Conservation (phyloP, 768 basidiomycete genomes). For the Amanita subjunquillea region DNA sequence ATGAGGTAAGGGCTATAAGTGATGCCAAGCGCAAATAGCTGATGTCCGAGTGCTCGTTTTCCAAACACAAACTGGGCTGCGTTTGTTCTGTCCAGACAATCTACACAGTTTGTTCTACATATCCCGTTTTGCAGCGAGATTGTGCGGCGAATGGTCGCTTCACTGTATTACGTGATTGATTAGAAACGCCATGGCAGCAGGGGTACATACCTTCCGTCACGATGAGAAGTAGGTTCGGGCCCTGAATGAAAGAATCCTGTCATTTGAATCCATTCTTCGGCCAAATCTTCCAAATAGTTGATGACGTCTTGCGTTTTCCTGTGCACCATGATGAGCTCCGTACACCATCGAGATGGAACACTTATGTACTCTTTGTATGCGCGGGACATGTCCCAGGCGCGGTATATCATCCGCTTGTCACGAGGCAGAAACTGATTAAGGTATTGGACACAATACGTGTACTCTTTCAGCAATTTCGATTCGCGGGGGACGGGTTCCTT, state of each 20-base stretch:
- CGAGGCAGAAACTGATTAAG: constrained; percentile 91
- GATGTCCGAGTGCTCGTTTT: constrained; percentile 89
- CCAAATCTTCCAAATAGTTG: constrained; percentile 88
- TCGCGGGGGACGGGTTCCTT: constrained; percentile 74
- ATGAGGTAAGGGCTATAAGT: constrained; percentile 76
- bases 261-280: constrained; percentile 84
- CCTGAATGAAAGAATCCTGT: constrained; percentile 97
- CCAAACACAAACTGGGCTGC: constrained; percentile 96
- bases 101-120: constrained; percentile 91
- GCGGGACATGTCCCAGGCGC: constrained; percentile 93
- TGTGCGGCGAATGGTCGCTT: constrained; percentile 42
- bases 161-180: constrained; percentile 12
- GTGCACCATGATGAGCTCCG: not conserved
- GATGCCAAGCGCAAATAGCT: constrained; percentile 89
- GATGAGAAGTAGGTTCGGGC: constrained; percentile 67
- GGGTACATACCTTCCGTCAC: constrained; percentile 25
- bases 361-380: constrained; percentile 80
- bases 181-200: not conserved
- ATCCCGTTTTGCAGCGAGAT: constrained; percentile 88
- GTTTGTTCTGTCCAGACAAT: constrained; percentile 94
- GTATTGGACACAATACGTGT: constrained; percentile 84
- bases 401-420: constrained; percentile 80
- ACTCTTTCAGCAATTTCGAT: constrained; percentile 83
- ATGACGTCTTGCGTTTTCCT: constrained; percentile 96
- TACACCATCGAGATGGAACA: not conserved